Evolutionary conservation across 1,284 basidiomycete genomes (phyloP), one percentile per base, ranked within the genome.

Genomic region (Peniophora sp.): DNA sequence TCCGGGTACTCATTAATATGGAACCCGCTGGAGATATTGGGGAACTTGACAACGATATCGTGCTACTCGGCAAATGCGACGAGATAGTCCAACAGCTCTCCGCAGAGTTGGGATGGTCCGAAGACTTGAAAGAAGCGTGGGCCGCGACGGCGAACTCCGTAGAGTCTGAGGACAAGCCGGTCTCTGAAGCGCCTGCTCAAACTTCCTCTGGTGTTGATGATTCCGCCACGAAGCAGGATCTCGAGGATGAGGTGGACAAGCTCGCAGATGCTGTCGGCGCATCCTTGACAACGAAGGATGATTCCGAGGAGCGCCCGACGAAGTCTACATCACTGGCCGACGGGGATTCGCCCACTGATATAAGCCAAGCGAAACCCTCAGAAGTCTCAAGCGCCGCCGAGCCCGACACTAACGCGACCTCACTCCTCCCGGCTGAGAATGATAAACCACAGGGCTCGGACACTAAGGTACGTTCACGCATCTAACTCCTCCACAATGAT

Each of bases 1-100:
- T 80, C n/a, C 79, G 87, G 5, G 76, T 84, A 12, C 68, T 86
- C 35, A 79, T 89, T 60, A 88, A 88, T 57, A 68, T 86, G 42
- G 84, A 88, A 44, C 65, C 64, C 3, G 86, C 83, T 0, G 85
- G 85, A 0, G 66, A 75, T 58, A 73, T 89, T 48, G 82, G 81
- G 1, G 58, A 64, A 27, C 65, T 70, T 44, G 57, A 67, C 12
- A 73, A 82, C 50, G 86, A 89, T 58, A 65, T 85, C 3, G 64
- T 85, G 24, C 64, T 82, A 1, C 68, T 88, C 1, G 84, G 83
- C 14, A 77, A 82, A 59, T 88, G 85, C 56, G 87, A 89, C 62
- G 74, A 78, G 3, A 68, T 81, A 41, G 74, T 88, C 8, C 65
- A 68, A 41, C 68, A 79, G 34, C 69, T 89, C 14, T 79, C 77